A percentile compares a stretch with the other conserved stretches of the same genome.
Conservation (phyloP, 2,329 filamentous ascomycete species). For the Fusarium sp. region DNA sequence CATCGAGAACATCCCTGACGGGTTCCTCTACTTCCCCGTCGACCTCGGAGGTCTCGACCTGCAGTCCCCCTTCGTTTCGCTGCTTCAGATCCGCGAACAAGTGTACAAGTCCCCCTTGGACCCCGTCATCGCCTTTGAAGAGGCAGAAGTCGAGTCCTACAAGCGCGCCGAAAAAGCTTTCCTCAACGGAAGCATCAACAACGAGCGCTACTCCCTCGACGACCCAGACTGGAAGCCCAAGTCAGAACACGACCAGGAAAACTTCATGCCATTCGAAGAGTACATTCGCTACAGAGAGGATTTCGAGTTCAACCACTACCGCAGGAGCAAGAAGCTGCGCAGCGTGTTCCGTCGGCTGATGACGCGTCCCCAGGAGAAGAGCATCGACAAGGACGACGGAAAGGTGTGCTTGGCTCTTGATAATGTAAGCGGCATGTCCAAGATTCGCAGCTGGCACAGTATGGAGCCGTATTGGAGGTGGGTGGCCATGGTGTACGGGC, state of each 20-base stretch:
- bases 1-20: slow-evolving; percentile 56
- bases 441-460: slow-evolving; percentile 40
- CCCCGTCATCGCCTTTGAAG: slow-evolving; percentile 48
- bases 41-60: slow-evolving; percentile 61
- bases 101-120: slow-evolving; percentile 46
- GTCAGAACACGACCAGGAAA: slow-evolving; percentile 44
- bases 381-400: slow-evolving; percentile 42
- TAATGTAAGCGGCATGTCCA: slow-evolving; percentile 29
- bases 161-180: slow-evolving; percentile 52
- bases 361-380: slow-evolving; percentile 44
- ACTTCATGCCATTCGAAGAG: slow-evolving; percentile 60
- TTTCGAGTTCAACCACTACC: slow-evolving; percentile 46
- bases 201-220: slow-evolving; percentile 11
- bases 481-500: slow-evolving; percentile 59
- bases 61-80: slow-evolving; percentile 58
- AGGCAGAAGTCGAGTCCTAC: slow-evolving; percentile 52
- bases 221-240: slow-evolving; percentile 47
- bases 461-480: slow-evolving; percentile 62
- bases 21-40: slow-evolving; percentile 60
- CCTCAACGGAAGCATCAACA: slow-evolving; percentile 31
- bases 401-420: slow-evolving; percentile 41
- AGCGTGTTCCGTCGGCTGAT: slow-evolving; percentile 53
- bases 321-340: slow-evolving; percentile 37
- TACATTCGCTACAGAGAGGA: slow-evolving; percentile 57
- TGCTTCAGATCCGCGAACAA: slow-evolving; percentile 53